Percentiles rank a stretch among this genome's conserved stretches.
Evolutionary conservation across 768 basidiomycete species (phyloP).

Genomic region (Russula brevipes): DNA sequence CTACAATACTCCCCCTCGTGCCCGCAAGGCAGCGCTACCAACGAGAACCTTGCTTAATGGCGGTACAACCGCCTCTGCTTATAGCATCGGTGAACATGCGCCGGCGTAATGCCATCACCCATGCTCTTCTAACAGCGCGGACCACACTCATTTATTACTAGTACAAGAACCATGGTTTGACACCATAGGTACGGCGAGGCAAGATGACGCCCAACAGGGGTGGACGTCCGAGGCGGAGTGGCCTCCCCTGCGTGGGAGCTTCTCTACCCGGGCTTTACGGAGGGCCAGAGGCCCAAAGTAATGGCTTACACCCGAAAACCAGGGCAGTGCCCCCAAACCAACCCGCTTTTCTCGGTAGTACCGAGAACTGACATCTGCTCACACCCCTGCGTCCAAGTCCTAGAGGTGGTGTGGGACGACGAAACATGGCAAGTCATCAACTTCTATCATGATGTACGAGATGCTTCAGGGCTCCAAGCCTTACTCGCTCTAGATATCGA

Average conservation of each 20-base stretch:
- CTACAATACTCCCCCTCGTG: neutral
- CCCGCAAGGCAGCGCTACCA: neutral
- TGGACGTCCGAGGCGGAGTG: no score
- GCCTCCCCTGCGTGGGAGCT: neutral
- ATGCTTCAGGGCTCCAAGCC: neutral
- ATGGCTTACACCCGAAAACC: neutral
- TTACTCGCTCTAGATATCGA: neutral
- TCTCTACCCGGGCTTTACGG: neutral
- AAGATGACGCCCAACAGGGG: no score
- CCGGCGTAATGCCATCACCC: no score
- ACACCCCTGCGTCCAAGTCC: neutral
- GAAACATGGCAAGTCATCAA: neutral
- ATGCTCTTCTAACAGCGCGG: no score
- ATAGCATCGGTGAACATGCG: no score
- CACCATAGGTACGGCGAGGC: no score
- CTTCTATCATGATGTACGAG: neutral
- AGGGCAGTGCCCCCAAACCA: neutral
- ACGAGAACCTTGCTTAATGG: neutral
- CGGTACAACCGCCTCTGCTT: neutral
- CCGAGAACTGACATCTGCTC: neutral
- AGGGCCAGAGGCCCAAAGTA: neutral
- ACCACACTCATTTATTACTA: no score
- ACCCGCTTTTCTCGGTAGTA: accelerated
- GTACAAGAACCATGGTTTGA: no score
- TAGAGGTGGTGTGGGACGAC: neutral